phyloP scores from a whole-genome alignment of 768 basidiomycete species.

The Erythrobasidium yunnanense region DNA sequence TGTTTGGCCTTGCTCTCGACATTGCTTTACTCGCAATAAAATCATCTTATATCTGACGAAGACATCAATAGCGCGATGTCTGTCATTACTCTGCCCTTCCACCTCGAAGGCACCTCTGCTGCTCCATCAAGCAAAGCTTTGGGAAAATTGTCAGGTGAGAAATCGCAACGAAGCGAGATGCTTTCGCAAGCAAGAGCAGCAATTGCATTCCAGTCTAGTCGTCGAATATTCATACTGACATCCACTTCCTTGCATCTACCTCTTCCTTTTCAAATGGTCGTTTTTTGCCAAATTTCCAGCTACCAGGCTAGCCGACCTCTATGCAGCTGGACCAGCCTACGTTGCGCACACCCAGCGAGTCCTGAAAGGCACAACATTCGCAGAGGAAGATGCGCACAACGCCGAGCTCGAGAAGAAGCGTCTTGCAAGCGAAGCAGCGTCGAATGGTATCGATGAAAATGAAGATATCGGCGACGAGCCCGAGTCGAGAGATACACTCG shows the following conservation, averaged over 20 bases:
- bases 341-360: slow-evolving; percentile 68
- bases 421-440: slow-evolving; percentile 46
- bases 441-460: slow-evolving; percentile 59
- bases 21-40: too few relatives aligned
- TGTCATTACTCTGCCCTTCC: neutral
- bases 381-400: slow-evolving; percentile 63
- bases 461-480: slow-evolving; percentile 85
- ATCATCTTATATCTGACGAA: too few relatives aligned
- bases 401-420: slow-evolving; percentile 46
- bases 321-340: slow-evolving; percentile 66
- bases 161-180: neutral
- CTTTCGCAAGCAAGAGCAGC: neutral
- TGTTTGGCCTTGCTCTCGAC: too few relatives aligned
- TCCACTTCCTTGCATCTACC: too few relatives aligned
- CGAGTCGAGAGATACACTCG: slow-evolving; percentile 59
- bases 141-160: slow-evolving; percentile 21
- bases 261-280: neutral
- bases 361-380: slow-evolving; percentile 66
- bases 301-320: slow-evolving; percentile 14
- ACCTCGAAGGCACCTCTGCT: slow-evolving; percentile 13
- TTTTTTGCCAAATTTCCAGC: neutral
- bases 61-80: slow-evolving; percentile 1
- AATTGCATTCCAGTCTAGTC: too few relatives aligned
- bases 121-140: slow-evolving; percentile 22
- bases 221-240: too few relatives aligned